A percentile compares a stretch with the other conserved stretches of the same genome.
Conservation (phyloP, 371 early-diverging fungal genomes). For the Rhizopus sp. region DNA sequence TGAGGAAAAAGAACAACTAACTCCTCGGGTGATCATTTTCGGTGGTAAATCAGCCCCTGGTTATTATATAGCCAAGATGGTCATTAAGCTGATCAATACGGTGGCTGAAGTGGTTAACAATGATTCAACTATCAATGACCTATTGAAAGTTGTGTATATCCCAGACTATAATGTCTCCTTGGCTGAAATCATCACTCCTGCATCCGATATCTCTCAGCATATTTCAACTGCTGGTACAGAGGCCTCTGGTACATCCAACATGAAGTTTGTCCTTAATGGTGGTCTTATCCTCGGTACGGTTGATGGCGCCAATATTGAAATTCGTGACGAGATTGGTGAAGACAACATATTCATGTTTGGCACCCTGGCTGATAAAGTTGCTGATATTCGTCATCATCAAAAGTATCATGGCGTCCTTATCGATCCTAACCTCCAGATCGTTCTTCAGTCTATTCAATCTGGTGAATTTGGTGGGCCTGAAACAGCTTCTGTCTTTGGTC, state of each 20-base stretch:
- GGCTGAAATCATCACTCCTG: constrained; percentile 90
- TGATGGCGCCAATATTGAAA: constrained; percentile 94
- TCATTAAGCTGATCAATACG: constrained; percentile 94
- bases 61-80: constrained; percentile 93
- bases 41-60: constrained; percentile 91
- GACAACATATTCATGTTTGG: constrained; percentile 96
- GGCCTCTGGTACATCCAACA: constrained; percentile 95
- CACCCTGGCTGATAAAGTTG: constrained; percentile 81
- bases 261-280: constrained; percentile 97
- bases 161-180: constrained; percentile 94
- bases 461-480: constrained; percentile 77
- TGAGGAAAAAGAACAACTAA: constrained; percentile 60
- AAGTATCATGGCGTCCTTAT: constrained; percentile 75
- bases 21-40: constrained; percentile 82
- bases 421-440: constrained; percentile 74
- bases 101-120: constrained; percentile 85
- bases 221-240: constrained; percentile 95
- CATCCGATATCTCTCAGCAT: constrained; percentile 92
- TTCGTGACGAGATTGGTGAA: constrained; percentile 89
- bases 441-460: constrained; percentile 72
- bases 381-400: constrained; percentile 85
- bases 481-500: constrained; percentile 63
- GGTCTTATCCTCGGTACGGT: constrained; percentile 89
- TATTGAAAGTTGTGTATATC: constrained; percentile 91
- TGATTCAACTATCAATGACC: constrained; percentile 72